A percentile compares a stretch with the other conserved stretches of the same genome.
Conservation (phyloP, 257 asterid genomes). For the Linaria vulgaris region DNA sequence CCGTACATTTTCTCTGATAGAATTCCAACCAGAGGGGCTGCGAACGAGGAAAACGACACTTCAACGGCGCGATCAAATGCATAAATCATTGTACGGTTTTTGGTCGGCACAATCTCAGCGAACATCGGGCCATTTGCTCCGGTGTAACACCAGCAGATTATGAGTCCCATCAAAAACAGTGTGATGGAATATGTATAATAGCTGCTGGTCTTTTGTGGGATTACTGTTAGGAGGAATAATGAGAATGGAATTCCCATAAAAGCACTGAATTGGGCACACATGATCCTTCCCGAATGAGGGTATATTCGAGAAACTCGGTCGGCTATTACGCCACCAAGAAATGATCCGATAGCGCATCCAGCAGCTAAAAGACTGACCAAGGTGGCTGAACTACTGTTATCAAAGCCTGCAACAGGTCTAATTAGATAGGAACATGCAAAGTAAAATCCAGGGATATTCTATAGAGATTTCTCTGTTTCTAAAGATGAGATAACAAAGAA, state of each 20-base stretch:
- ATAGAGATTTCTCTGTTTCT: too few species aligned
- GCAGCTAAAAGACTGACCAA: conserved; percentile 83
- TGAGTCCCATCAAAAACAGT: conserved; percentile 81
- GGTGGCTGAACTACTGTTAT: conserved; percentile 81
- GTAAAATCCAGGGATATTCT: neutral
- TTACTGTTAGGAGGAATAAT: conserved; percentile 62
- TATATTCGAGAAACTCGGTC: conserved; percentile 64
- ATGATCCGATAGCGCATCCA: conserved; percentile 90
- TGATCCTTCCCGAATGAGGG: conserved; percentile 76
- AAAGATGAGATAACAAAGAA: too few species aligned
- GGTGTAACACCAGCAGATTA: conserved; percentile 90
- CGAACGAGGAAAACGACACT: conserved; percentile 87
- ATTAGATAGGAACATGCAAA: neutral
- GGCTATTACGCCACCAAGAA: conserved; percentile 84
- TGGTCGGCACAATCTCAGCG: conserved; percentile 94
- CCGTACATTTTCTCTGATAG: conserved; percentile 85
- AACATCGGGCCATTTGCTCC: conserved; percentile 95
- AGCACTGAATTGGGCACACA: conserved; percentile 93
- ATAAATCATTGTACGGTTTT: conserved; percentile 89
- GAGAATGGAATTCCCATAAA: conserved; percentile 95
- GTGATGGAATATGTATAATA: conserved; percentile 63
- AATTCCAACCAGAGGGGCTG: conserved; percentile 90
- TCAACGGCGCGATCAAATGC: conserved; percentile 95
- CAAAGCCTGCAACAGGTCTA: conserved; percentile 60
- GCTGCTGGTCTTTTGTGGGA: conserved; percentile 66